Conservation (phyloP, 768 basidiomycete species). For the Psilocybe subaeruginosa region DNA sequence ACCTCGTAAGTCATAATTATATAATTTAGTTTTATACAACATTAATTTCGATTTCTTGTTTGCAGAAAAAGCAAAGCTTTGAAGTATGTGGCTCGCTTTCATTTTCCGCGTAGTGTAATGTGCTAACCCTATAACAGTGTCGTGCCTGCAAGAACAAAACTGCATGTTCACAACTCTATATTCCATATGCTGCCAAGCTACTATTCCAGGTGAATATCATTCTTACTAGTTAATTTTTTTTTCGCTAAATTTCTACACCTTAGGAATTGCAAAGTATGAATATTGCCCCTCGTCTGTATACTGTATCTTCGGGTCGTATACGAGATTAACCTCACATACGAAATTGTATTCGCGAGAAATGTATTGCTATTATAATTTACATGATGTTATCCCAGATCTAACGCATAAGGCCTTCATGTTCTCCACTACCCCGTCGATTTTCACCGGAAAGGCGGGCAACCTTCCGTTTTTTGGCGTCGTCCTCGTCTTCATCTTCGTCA, state of each 20-base stretch:
- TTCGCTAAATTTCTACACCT: conserved; percentile 4
- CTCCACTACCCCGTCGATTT: conserved; percentile 48
- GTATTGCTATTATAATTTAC: conserved; percentile 39
- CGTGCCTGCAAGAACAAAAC: conserved; percentile 98
- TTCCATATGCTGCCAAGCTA: conserved; percentile 96
- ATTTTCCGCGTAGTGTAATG: background rate
- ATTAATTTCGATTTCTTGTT: conserved; percentile 1
- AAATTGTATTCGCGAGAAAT: conserved; percentile 30
- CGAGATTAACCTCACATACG: conserved; percentile 53
- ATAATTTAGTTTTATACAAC: conserved; percentile 8
- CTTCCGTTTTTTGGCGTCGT: conserved; percentile 54
- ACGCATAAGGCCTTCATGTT: conserved; percentile 68
- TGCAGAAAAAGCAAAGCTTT: conserved; percentile 95
- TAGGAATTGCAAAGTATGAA: conserved; percentile 97
- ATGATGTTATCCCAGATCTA: conserved; percentile 21
- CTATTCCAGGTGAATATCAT: conserved; percentile 81
- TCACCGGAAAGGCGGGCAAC: conserved; percentile 47
- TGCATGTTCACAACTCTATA: conserved; percentile 86
- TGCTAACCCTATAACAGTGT: conserved; percentile 49
- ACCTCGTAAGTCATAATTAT: conserved; percentile 63
- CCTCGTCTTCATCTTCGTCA: conserved; percentile 79
- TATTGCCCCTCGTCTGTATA: conserved; percentile 86
- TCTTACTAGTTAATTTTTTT: background rate
- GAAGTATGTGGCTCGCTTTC: conserved; percentile 50
- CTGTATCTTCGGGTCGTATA: conserved; percentile 85